Base-by-base conservation (phyloP, 2,329 filamentous ascomycete genomes). In the Fusarium duplospermum region DNA sequence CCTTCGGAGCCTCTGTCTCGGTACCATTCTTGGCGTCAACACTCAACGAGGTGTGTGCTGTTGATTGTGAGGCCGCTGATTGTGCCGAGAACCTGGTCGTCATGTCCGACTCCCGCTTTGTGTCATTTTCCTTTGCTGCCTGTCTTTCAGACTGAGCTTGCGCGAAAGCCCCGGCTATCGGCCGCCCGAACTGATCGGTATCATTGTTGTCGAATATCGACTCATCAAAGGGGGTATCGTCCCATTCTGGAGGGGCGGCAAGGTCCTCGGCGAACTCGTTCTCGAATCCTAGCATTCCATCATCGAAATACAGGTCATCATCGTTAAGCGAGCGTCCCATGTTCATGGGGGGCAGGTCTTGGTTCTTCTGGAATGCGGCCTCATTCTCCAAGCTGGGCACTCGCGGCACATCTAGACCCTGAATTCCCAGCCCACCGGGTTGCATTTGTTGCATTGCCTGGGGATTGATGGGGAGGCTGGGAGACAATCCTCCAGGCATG, bases 291-390 rank as follows among this genome's bases (percentile, higher is more conserved):
- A 88, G 86, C 74, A 90, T 82, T 3, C 91, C 91, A 77, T 91
- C 90, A 71, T 93, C 91, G 77, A 92, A 94, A 79, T 93, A 94
- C 33, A 93, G 83, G 72, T 94, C 92, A 73, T 92, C 90, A 36
- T 89, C 87, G 4, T 66, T 73, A 4, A 64, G 31, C n/a, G 63
- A 42, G 27, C 64, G 66, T 3, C 70, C 58, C 11, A 69, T 57
- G n/a, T 63, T 59, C 18, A 69, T 47, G 18, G 71, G 68, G 3
- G 66, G 63, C 22, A 77, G 42, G 36, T 74, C 73, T 62, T 71
- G 74, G 58, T 70, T 75, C 11, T 77, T 73, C 52, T 75, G 74
- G 64, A 73, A 75, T 62, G 71, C 67, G 20, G 67, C 68, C 56
- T 77, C 70, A 66, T 77, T 74, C 42, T 76, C 70, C 14, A 69